Evolutionary conservation across 164 flowering plant species (phyloP).

Genomic region (Stephania japonica): DNA sequence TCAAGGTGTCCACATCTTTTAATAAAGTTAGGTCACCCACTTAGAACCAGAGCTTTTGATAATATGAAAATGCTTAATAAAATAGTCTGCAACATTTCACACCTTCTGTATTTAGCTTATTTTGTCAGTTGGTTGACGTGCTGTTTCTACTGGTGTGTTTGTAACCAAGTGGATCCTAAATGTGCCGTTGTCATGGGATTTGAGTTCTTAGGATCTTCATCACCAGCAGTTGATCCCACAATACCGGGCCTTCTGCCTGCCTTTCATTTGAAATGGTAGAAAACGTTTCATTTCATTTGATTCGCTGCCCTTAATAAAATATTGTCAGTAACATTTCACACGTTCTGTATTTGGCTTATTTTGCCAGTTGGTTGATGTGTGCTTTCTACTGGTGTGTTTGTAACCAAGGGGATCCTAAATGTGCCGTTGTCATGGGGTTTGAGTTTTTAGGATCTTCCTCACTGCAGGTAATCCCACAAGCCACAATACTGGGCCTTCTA

Average conservation of each 20-base stretch:
- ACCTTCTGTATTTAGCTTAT: not conserved
- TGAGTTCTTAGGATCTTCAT: not conserved
- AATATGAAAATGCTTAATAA: conserved; percentile 1
- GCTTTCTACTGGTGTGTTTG: not conserved
- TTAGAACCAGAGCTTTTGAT: conserved; percentile 15
- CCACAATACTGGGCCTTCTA: not conserved
- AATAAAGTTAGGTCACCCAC: conserved; percentile 28
- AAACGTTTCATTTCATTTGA: too few relatives aligned
- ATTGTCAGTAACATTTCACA: conserved; percentile 9
- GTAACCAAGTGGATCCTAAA: not conserved
- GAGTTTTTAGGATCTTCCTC: not conserved
- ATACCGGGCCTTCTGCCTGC: too few relatives aligned
- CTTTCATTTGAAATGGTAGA: too few relatives aligned
- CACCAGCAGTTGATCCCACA: not conserved
- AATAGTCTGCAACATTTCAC: conserved; percentile 10
- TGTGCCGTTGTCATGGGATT: not conserved
- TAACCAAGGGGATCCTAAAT: not conserved
- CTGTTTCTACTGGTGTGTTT: not conserved
- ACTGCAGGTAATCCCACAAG: not conserved
- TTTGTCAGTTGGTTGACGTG: conserved; percentile 6
- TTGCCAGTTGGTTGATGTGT: conserved; percentile 5
- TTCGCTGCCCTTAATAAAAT: conserved; percentile 7
- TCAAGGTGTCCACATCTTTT: conserved; percentile 34
- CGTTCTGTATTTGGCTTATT: not conserved
- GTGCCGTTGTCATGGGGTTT: not conserved